phyloP scores from a whole-genome alignment of 1,284 basidiomycete species.

The Cerioporus squamosus region DNA sequence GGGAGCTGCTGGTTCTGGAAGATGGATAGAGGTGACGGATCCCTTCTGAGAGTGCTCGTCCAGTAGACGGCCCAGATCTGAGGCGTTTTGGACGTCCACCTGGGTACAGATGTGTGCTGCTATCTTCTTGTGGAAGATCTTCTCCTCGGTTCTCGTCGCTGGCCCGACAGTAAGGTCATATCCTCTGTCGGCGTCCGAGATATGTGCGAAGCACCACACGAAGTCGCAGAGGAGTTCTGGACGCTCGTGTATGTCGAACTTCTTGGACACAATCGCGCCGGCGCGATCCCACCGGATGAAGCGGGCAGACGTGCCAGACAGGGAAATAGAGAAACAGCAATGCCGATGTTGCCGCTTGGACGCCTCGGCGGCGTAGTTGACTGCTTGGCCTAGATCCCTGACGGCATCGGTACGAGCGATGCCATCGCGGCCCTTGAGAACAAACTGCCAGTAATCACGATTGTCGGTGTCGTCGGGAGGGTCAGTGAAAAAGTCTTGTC shows the following conservation, averaged over 20 bases:
- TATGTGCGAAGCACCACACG: conserved; percentile 12
- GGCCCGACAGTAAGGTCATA: conserved; percentile 12
- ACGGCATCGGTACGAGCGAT: neutral
- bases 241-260: neutral
- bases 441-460: no score
- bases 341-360: conserved; percentile 6
- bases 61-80: no score
- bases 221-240: conserved; percentile 9
- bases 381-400: conserved; percentile 1
- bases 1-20: neutral
- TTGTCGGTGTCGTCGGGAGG: neutral
- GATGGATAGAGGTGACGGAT: neutral
- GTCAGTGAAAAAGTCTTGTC: conserved; percentile 2
- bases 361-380: conserved; percentile 6
- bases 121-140: neutral
- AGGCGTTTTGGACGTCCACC: no score
- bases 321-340: conserved; percentile 5
- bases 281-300: conserved; percentile 19
- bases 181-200: neutral
- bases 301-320: conserved; percentile 1
- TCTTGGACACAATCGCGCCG: conserved; percentile 5
- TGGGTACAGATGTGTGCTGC: neutral
- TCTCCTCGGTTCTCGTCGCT: neutral
- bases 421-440: no score
- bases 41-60: neutral